Evolutionary conservation across 441 rosid species (phyloP), one percentile per base, ranked within the genome.

Genomic region (Brassica balearica): DNA sequence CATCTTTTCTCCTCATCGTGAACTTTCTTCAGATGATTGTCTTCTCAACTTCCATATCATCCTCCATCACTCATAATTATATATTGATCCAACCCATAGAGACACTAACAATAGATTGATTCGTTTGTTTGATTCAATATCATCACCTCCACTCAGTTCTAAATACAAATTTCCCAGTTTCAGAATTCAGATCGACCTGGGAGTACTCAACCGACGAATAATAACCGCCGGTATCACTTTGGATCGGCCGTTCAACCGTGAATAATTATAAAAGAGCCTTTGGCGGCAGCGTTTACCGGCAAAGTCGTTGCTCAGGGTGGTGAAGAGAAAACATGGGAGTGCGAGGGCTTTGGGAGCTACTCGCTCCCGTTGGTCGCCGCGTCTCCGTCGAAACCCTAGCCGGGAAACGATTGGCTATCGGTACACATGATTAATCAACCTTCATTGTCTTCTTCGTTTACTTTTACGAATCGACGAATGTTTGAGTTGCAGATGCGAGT

Each of bases 341-440:
- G 63, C 97, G 91, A 56, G 97, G 98, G 60, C 93, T 96, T 2
- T 96, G 99, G 98, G 96, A 96, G 85, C 88, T 93, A 2, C 81
- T 96, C 8, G 84, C 98, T 20, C 99, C 97, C 58, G 96, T 92
- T 46, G 97, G 99, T 76, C 97, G 97, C 29, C 97, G 99, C 51
- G 99, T 93, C 4, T 96, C 98, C 58, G 97, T 93, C 20, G 97
- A 93, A 78, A 93, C 99, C 74, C 86, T 95, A 34, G 84, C 98
- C 78, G 96, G 94, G 0, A 91, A 90, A 80, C 92, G 84, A 76
- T 88, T 93, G 43, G 99, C 98, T 70, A 91, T 93, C 38, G 97
- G 98, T 92, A 82, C 43, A 38, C 46, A 38, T 29, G 8, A 10
- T 51, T 22, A 38, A 38, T 9, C 46, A 38, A 38, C 46, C 9